A percentile compares a stretch with the other conserved stretches of the same genome.
Conservation (phyloP, 371 early-diverging fungal species). For the Mortierella sp. region DNA sequence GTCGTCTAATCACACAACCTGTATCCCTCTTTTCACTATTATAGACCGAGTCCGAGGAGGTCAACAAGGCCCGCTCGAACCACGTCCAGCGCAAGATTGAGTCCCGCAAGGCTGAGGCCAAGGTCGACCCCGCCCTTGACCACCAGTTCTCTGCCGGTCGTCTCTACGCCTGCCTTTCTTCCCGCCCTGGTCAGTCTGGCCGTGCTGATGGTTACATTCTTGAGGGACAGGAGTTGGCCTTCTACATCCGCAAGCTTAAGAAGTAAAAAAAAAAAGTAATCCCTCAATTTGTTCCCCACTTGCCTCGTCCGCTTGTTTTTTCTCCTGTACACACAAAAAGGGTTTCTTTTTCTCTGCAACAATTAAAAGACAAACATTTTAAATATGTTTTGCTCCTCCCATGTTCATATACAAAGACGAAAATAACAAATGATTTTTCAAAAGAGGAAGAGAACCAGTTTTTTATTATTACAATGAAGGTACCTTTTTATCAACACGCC, state of each 20-base stretch:
- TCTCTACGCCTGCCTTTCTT: constrained; percentile 94
- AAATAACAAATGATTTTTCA: neutral
- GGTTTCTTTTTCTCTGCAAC: constrained; percentile 10
- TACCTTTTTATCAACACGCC: too few relatives aligned
- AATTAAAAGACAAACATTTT: constrained; percentile 15
- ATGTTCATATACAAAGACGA: neutral
- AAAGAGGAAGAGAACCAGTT: neutral
- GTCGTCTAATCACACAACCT: neutral
- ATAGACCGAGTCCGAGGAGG: constrained; percentile 66
- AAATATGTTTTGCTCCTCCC: neutral
- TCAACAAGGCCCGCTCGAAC: constrained; percentile 89
- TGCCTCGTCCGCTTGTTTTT: neutral
- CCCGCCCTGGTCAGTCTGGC: constrained; percentile 99
- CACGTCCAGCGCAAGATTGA: constrained; percentile 91
- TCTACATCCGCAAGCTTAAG: constrained; percentile 96
- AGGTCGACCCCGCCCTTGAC: constrained; percentile 91
- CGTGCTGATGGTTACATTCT: constrained; percentile 99
- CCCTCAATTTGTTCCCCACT: neutral
- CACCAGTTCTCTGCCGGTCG: constrained; percentile 98
- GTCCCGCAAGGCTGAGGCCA: constrained; percentile 83
- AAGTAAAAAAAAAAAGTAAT: constrained; percentile 40
- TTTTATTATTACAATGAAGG: too few relatives aligned
- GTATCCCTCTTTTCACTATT: neutral
- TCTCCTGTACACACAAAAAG: constrained; percentile 6
- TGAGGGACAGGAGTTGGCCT: constrained; percentile 99